Percentiles rank a stretch among this genome's conserved stretches.
Conservation (phyloP, 1,139 yeast genomes). For the Magnusiomyces clavatus region DNA sequence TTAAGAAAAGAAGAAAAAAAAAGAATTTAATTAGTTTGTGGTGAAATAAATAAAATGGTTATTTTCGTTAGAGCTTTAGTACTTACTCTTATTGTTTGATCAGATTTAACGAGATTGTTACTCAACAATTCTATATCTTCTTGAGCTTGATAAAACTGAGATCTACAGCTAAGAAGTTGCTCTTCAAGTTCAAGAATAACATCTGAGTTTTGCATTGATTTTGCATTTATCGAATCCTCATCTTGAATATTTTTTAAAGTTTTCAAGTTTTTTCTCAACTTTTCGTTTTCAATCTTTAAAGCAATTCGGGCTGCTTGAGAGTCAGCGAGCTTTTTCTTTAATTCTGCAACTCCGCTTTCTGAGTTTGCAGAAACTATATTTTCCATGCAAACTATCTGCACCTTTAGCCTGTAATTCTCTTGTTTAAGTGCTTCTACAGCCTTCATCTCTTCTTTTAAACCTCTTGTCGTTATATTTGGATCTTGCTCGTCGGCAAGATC, state of each 20-base stretch:
- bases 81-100: background rate
- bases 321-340: conserved; percentile 17
- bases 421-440: conserved; percentile 15
- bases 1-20: too few species aligned
- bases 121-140: background rate
- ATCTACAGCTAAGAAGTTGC: background rate
- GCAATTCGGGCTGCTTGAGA: conserved; percentile 17
- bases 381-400: conserved; percentile 18
- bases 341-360: conserved; percentile 18
- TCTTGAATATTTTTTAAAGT: background rate
- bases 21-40: too few species aligned
- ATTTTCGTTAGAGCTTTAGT: too few species aligned
- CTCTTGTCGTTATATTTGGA: conserved; percentile 2
- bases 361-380: conserved; percentile 14
- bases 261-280: conserved; percentile 16
- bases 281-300: conserved; percentile 18
- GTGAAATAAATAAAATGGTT: too few species aligned
- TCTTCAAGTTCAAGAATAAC: background rate
- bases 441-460: conserved; percentile 15
- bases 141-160: background rate
- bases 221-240: background rate
- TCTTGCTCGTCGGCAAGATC: too few species aligned
- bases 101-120: background rate
- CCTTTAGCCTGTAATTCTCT: conserved; percentile 19
- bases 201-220: background rate